A percentile compares a stretch with the other conserved stretches of the same genome.
phyloP scores from a whole-genome alignment of 2,329 filamentous ascomycete species.

The Aspergillus pseudoglaucus region DNA sequence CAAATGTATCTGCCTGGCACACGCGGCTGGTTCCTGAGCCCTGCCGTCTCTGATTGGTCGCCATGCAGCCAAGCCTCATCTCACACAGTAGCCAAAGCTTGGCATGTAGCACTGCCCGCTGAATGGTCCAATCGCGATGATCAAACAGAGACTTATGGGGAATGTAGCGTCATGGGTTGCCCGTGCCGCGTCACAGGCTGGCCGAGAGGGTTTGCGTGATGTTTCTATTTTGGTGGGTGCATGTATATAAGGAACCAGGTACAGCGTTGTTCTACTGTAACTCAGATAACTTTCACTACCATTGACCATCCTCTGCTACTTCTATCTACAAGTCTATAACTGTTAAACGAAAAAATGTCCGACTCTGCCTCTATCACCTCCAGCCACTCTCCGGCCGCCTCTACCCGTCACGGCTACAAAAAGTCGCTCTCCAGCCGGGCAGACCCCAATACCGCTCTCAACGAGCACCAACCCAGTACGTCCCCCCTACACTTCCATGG shows the following conservation, averaged over 20 bases:
- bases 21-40: too few species aligned
- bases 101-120: neutral
- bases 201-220: neutral
- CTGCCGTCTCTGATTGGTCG: too few species aligned
- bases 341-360: neutral
- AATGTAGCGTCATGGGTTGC: neutral
- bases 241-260: neutral
- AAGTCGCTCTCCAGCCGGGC: constrained; percentile 63
- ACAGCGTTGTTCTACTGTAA: neutral
- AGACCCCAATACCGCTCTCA: constrained; percentile 77
- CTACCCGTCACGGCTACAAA: constrained; percentile 13
- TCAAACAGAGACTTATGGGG: neutral
- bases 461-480: constrained; percentile 77
- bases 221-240: neutral
- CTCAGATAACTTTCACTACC: neutral
- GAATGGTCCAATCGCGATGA: neutral
- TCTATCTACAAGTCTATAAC: neutral
- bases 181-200: neutral
- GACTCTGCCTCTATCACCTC: neutral
- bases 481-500: constrained; percentile 15
- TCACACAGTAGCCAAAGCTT: neutral
- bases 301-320: neutral
- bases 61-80: too few species aligned
- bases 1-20: too few species aligned
- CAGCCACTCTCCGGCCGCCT: neutral